Evolutionary conservation across 1,284 basidiomycete species (phyloP).

Genomic region (Termitomyces sp.): DNA sequence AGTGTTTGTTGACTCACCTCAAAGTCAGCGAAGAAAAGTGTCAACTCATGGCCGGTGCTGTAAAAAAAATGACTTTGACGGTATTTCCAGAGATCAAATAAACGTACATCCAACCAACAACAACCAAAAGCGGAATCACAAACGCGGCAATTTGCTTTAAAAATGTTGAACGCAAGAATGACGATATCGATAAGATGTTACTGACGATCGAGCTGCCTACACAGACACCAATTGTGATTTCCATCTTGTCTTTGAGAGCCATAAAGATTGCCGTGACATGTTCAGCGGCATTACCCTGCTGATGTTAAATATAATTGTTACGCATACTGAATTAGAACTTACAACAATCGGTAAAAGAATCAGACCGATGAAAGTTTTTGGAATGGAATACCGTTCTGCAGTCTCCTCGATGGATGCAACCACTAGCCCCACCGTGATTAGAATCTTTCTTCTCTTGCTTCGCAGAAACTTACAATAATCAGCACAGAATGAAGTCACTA

Average conservation of each 20-base stretch:
- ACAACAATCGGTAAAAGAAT: conserved; percentile 73
- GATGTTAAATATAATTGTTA: not conserved
- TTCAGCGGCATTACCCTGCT: conserved; percentile 72
- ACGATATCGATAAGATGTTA: conserved; percentile 17
- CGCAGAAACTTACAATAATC: conserved; percentile 54
- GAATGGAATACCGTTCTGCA: conserved; percentile 72
- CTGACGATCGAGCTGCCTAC: conserved; percentile 86
- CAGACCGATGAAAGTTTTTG: conserved; percentile 78
- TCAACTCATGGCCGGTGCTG: conserved; percentile 72
- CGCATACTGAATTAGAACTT: conserved; percentile 21
- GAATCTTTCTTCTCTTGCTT: not conserved
- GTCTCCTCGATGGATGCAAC: conserved; percentile 91
- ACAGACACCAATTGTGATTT: conserved; percentile 83
- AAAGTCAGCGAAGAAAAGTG: conserved; percentile 79
- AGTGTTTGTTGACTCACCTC: conserved; percentile 41
- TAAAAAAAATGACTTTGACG: conserved; percentile 11
- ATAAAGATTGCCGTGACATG: conserved; percentile 86
- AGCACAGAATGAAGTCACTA: conserved; percentile 84
- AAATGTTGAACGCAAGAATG: not conserved
- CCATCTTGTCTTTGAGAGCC: conserved; percentile 86
- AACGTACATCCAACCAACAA: conserved; percentile 74
- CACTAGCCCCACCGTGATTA: conserved; percentile 36
- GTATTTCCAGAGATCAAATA: not conserved
- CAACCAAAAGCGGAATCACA: conserved; percentile 80
- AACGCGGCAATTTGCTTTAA: conserved; percentile 83